A percentile compares a stretch with the other conserved stretches of the same genome.
Conservation (phyloP, 331 rosid genomes). For the Acacia pycnantha region DNA sequence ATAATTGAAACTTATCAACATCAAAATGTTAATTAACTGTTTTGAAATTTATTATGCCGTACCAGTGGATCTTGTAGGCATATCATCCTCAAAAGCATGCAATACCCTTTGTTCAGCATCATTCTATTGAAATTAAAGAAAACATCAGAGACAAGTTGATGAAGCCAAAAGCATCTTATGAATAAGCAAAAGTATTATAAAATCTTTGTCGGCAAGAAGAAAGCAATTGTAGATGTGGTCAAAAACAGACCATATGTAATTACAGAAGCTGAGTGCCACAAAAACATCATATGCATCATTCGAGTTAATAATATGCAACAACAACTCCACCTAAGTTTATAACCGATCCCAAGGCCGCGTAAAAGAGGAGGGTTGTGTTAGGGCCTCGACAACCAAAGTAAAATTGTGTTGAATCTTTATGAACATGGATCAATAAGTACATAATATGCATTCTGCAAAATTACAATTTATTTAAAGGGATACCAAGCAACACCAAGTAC, state of each 20-base stretch:
- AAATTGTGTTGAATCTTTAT: no score
- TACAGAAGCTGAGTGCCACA: constrained; percentile 3
- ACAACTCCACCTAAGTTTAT: no score
- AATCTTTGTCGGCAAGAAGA: neutral
- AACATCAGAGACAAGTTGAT: constrained; percentile 30
- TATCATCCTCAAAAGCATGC: constrained; percentile 62
- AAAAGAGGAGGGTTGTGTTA: no score
- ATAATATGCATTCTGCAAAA: neutral
- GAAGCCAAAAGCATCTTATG: constrained; percentile 6
- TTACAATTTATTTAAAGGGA: neutral
- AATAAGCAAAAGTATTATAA: neutral
- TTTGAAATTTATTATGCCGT: constrained; percentile 23
- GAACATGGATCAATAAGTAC: no score
- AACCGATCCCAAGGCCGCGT: no score
- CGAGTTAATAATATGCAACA: no score
- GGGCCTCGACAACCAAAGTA: no score
- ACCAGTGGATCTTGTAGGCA: constrained; percentile 56
- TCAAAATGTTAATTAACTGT: neutral
- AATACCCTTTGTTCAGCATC: constrained; percentile 46
- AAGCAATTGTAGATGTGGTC: constrained; percentile 12
- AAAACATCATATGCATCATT: neutral
- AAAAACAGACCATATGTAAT: neutral
- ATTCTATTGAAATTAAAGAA: constrained; percentile 46
- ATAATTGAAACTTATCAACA: constrained; percentile 13
- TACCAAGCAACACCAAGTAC: neutral